Percentiles rank a stretch among this genome's conserved stretches.
phyloP scores from a whole-genome alignment of 495 filamentous ascomycete genomes.

The Trichoderma erinaceum region DNA sequence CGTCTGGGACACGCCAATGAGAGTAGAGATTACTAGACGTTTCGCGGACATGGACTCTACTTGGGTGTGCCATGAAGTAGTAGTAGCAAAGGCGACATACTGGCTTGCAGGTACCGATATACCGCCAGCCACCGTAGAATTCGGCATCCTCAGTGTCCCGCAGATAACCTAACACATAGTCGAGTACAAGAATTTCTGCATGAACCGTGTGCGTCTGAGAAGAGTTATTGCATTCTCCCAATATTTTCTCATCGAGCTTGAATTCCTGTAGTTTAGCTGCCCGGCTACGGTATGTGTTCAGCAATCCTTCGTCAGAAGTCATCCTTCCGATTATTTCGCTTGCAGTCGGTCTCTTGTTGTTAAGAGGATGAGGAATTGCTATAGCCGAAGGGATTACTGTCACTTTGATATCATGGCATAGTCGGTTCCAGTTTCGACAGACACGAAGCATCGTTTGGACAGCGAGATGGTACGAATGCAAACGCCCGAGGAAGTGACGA shows the following conservation, averaged over 20 bases:
- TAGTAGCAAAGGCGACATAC: constrained; percentile 32
- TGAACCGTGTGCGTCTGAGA: constrained; percentile 9
- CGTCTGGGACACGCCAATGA: constrained; percentile 30
- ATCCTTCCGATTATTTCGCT: background rate
- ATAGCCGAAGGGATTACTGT: background rate
- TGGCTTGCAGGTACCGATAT: constrained; percentile 37
- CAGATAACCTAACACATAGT: background rate
- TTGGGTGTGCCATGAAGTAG: constrained; percentile 27
- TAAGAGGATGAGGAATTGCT: background rate
- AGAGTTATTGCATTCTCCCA: background rate
- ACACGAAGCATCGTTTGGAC: background rate
- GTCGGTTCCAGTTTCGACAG: background rate
- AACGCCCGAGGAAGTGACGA: background rate
- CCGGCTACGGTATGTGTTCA: background rate
- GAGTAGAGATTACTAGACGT: constrained; percentile 31
- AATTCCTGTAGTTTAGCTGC: background rate
- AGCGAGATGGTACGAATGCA: background rate
- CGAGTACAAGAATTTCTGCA: constrained; percentile 13
- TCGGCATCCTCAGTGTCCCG: constrained; percentile 12
- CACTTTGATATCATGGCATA: background rate
- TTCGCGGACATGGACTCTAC: constrained; percentile 24
- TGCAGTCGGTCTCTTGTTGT: background rate
- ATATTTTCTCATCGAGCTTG: background rate
- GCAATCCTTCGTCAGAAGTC: background rate
- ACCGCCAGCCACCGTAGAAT: constrained; percentile 29